These are phyloP conservation scores for Hamigera avellanea DNA, from an alignment of 495 filamentous ascomycete species.

Conservation along the genomic window DNA sequence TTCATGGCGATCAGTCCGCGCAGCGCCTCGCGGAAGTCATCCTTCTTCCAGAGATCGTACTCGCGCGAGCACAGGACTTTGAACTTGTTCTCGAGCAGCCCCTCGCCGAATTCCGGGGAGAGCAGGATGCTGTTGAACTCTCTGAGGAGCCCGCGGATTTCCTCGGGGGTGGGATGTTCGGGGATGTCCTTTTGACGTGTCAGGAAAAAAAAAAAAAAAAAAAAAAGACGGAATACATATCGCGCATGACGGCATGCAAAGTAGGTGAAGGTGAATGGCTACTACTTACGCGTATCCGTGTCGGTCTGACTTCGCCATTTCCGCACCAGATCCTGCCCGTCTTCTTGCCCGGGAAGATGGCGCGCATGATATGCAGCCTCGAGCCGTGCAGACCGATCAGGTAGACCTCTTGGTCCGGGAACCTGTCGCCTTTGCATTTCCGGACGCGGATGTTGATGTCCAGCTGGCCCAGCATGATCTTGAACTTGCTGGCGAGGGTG, in stretches of 20 bases:
- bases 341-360: constrained; percentile 18
- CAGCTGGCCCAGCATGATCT: constrained; percentile 19
- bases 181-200: too few relatives aligned
- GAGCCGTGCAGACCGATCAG: constrained; percentile 21
- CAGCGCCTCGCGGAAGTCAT: constrained; percentile 10
- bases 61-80: constrained; percentile 15
- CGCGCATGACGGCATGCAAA: too few relatives aligned
- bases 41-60: constrained; percentile 17
- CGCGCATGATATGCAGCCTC: constrained; percentile 18
- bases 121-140: too few relatives aligned
- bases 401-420: constrained; percentile 23
- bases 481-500: constrained; percentile 14
- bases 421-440: constrained; percentile 11
- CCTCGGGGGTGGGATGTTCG: too few relatives aligned
- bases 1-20: constrained; percentile 11
- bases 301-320: constrained; percentile 3
- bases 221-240: too few relatives aligned
- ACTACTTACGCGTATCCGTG: too few relatives aligned
- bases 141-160: too few relatives aligned
- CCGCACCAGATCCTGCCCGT: constrained; percentile 17
- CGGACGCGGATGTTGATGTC: constrained; percentile 12
- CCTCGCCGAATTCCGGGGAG: too few relatives aligned
- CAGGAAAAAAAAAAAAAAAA: too few relatives aligned
- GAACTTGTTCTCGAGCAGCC: not conserved
- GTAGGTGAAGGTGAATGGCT: too few relatives aligned